A percentile compares a stretch with the other conserved stretches of the same genome.
phyloP scores from a whole-genome alignment of 257 asterid species.

The Ligustrum vulgare region DNA sequence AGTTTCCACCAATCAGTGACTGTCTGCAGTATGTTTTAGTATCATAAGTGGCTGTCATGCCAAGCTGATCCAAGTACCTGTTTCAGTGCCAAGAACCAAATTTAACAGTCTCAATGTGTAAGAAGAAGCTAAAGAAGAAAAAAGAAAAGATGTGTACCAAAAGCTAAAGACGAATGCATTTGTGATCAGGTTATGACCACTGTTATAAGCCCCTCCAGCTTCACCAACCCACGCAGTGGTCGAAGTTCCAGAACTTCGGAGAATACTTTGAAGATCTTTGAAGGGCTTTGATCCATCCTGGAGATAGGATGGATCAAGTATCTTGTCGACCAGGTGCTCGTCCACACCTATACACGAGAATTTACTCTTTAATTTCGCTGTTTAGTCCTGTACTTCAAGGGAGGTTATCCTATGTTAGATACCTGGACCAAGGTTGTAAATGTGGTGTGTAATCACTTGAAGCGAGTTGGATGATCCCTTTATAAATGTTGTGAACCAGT shows the following conservation, averaged over 20 bases:
- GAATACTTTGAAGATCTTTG: constrained; percentile 46
- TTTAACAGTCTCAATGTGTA: background rate
- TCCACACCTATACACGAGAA: constrained; percentile 49
- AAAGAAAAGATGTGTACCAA: constrained; percentile 44
- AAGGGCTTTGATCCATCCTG: constrained; percentile 59
- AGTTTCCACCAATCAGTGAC: constrained; percentile 85
- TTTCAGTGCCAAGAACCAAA: background rate
- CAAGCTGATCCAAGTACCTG: constrained; percentile 93
- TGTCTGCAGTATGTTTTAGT: constrained; percentile 88
- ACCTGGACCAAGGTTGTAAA: constrained; percentile 95
- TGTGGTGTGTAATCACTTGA: constrained; percentile 79
- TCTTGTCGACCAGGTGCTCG: constrained; percentile 66
- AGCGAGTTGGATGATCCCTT: constrained; percentile 46
- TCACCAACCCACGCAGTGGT: constrained; percentile 82
- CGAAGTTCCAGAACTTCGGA: constrained; percentile 37
- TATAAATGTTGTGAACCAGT: constrained; percentile 59
- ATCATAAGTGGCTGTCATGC: constrained; percentile 71
- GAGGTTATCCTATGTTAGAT: constrained; percentile 1
- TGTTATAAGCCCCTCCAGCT: constrained; percentile 85
- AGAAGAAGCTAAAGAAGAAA: background rate
- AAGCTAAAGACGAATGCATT: constrained; percentile 83
- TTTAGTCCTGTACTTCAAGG: background rate
- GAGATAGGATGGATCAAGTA: constrained; percentile 65
- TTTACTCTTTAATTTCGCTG: background rate
- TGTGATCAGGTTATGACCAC: constrained; percentile 68